Base-by-base conservation (phyloP, 352 stramenopile genomes). In the Paralagenidium karlingii region DNA sequence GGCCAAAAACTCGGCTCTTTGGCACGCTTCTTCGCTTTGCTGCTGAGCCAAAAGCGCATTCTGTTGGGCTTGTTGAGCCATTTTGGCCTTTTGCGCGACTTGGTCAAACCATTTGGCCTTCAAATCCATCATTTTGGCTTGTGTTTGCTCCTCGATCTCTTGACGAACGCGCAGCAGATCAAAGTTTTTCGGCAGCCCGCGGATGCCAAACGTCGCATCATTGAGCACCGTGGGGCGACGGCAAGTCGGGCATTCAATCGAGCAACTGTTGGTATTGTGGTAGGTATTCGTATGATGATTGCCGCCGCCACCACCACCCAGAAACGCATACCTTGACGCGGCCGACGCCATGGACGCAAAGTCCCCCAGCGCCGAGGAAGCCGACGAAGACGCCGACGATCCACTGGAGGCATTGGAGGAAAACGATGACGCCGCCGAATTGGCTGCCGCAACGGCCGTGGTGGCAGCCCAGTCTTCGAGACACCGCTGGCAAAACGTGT, bases 401-500 rank as follows among this genome's bases (percentile, higher is more conserved):
- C n/a, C n/a, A n/a, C n/a, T n/a, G n/a, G n/a, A n/a, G n/a, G n/a
- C n/a, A n/a, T n/a, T n/a, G n/a, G n/a, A n/a, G n/a, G n/a, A n/a
- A n/a, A n/a, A n/a, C n/a, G n/a, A n/a, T n/a, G n/a, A n/a, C n/a
- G n/a, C n/a, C n/a, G n/a, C n/a, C n/a, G n/a, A n/a, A n/a, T n/a
- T n/a, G n/a, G 30, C 19, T 36, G 19, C 30, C 3, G 7, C 7
- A 3, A 16, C 30, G 30, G 30, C 7, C 7, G 30, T 36, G 30
- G 30, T 36, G 3, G 22, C 62, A 20, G 64, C 62, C 73, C 73
- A 87, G 38, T 62, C 70, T 10, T 83, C 62, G 19, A 82, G 53
- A 29, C 75, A 87, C 43, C 56, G 69, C 67, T 90, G 70, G 49
- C 76, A 90, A 45, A 87, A 86, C 8, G 76, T 90, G 45, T 90